These are phyloP conservation scores for Fraxinus quadrangulata DNA, from an alignment of 257 asterid species.

Conservation along the genomic window DNA sequence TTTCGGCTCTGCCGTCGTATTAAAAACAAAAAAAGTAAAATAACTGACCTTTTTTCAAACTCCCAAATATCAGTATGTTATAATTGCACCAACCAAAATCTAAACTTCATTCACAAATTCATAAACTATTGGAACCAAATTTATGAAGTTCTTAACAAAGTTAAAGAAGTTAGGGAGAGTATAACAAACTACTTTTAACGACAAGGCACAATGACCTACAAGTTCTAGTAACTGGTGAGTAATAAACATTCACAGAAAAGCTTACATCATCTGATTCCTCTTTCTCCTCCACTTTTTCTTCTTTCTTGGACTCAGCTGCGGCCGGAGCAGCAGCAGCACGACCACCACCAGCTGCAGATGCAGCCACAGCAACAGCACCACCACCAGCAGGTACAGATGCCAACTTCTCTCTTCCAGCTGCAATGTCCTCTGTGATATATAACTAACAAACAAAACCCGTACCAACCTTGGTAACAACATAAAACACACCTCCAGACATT, in stretches of 20 bases:
- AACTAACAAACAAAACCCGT: neutral
- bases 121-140: no score
- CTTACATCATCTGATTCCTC: conserved; percentile 63
- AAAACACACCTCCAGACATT: neutral
- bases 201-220: neutral
- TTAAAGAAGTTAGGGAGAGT: neutral
- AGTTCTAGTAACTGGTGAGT: neutral
- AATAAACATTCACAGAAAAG: neutral
- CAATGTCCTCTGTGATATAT: conserved; percentile 50
- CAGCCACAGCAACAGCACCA: conserved; percentile 43
- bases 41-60: no score
- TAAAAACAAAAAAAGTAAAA: no score
- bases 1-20: no score
- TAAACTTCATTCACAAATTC: no score
- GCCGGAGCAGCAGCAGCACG: conserved; percentile 42
- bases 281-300: conserved; percentile 61
- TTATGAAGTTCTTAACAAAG: neutral
- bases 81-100: no score
- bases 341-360: conserved; percentile 38
- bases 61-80: no score
- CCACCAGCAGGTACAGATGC: conserved; percentile 69
- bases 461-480: neutral
- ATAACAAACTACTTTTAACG: neutral
- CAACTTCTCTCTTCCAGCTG: conserved; percentile 59
- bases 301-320: conserved; percentile 53